These are phyloP conservation scores for Capsicum baccatum DNA, from an alignment of 257 asterid genomes.

Conservation along the genomic window DNA sequence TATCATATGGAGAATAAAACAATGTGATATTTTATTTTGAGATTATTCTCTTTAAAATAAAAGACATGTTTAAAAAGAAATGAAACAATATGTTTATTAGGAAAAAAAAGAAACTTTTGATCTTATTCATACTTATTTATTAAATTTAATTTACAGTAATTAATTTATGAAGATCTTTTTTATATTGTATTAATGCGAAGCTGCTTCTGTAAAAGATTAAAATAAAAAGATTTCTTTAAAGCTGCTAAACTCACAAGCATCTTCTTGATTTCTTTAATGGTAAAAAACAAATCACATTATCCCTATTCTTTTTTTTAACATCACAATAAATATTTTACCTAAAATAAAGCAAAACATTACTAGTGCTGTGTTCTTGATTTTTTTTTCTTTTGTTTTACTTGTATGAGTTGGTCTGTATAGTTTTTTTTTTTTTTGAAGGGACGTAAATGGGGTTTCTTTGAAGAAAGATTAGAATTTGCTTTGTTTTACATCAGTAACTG, in stretches of 20 bases:
- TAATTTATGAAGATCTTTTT: conserved; percentile 6
- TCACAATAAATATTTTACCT: neutral
- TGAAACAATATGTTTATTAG: too few species aligned
- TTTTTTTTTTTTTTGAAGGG: conserved; percentile 43
- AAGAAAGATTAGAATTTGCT: conserved; percentile 56
- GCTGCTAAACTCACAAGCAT: conserved; percentile 26
- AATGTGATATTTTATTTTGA: too few species aligned
- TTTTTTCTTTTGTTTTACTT: neutral
- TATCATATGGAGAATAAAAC: too few species aligned
- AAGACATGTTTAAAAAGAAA: too few species aligned
- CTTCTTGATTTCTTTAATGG: conserved; percentile 35
- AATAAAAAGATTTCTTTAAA: neutral
- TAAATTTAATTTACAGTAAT: neutral
- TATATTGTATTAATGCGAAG: conserved; percentile 6
- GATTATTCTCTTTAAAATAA: too few species aligned
- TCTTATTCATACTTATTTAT: neutral
- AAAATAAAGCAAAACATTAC: neutral
- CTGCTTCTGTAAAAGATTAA: neutral
- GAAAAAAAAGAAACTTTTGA: too few species aligned
- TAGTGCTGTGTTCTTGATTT: neutral
- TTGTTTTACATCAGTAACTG: conserved; percentile 51
- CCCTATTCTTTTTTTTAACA: conserved; percentile 4
- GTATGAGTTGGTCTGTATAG: conserved; percentile 1
- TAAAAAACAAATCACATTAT: neutral
- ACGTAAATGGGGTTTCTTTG: conserved; percentile 62